Evolutionary conservation across 192 early-diverging fungal genomes (phyloP), one percentile per base, ranked within the genome.

Genomic region (Rhizophagus prolifer): DNA sequence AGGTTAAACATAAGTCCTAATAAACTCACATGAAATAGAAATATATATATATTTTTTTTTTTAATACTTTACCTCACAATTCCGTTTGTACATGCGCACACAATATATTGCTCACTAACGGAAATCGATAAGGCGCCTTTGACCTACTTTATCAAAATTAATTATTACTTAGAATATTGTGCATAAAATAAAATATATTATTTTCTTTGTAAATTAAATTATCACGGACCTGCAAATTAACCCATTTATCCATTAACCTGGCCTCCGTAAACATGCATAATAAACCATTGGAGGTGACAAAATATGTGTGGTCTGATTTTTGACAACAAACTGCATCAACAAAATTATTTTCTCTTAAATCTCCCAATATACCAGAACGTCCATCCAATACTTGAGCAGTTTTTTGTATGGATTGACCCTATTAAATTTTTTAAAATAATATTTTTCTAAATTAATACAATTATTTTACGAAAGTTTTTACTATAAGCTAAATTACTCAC

Each of bases 51-150:
- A 1, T 9, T 8, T 26, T 14, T 9, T 21, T 9, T 75, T 28
- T 21, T 26, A 14, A 44, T 38, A 31, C n/a, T 71, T 38, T 82
- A 91, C 90, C 91, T 84, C 30, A 94, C 81, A 9, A 91, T 86
- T n/a, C 94, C 94, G 75, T 94, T 86, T 1, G 91, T 79, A 58
- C 92, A 91, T 2, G 93, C 92, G 72, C 93, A 94, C 1, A 91
- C 82, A 70, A 95, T 82, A 72, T 82, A 87, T 21, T 79, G 79
- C 0, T 89, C 81, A n/a, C 86, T 83, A 9, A 93, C 82, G 46
- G 82, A 78, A 12, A 95, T 72, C 30, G 90, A 94, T 41, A 77
- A 85, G n/a, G 90, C 91, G 58, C 82, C 79, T 50, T 78, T 79
- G n/a, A 91, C 87, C 91, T 92, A 41, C 7, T 28, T 21, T 38